These are phyloP conservation scores for Thymus mandschuricus DNA, from an alignment of 257 asterid genomes.

Conservation along the genomic window DNA sequence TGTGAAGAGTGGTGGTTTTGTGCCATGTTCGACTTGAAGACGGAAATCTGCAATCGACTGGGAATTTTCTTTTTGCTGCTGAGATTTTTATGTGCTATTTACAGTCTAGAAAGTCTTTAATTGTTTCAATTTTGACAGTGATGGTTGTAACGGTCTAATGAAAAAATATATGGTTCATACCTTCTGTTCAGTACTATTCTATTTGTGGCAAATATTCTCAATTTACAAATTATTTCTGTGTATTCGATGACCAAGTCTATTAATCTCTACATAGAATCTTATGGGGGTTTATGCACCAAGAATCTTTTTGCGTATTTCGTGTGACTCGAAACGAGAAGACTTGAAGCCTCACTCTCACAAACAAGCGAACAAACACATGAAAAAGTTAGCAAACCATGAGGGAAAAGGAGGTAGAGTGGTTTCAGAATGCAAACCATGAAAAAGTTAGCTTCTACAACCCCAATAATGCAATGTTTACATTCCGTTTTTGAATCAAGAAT, in stretches of 20 bases:
- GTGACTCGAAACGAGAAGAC: no score
- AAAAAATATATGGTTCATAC: no score
- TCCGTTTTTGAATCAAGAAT: constrained; percentile 21
- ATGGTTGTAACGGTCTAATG: neutral
- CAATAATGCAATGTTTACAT: constrained; percentile 12
- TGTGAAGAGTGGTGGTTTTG: neutral
- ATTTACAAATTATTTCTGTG: no score
- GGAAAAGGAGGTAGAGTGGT: neutral
- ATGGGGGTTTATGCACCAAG: no score
- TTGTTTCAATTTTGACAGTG: constrained; percentile 5
- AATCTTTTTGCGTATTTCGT: no score
- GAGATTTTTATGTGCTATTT: constrained; percentile 10
- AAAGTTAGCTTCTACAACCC: neutral
- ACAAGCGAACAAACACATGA: neutral
- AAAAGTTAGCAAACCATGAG: no score
- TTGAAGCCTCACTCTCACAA: no score
- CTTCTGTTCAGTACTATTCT: no score
- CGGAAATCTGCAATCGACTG: neutral
- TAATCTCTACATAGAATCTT: no score
- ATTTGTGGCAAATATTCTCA: no score
- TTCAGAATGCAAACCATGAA: constrained; percentile 8
- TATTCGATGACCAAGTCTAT: no score
- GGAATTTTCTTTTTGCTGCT: neutral
- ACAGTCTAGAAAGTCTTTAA: neutral
- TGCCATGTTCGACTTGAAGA: neutral